Percentiles rank a stretch among this genome's conserved stretches.
phyloP scores from a whole-genome alignment of 768 basidiomycete genomes.

The Agaricus sinodeliciosus region DNA sequence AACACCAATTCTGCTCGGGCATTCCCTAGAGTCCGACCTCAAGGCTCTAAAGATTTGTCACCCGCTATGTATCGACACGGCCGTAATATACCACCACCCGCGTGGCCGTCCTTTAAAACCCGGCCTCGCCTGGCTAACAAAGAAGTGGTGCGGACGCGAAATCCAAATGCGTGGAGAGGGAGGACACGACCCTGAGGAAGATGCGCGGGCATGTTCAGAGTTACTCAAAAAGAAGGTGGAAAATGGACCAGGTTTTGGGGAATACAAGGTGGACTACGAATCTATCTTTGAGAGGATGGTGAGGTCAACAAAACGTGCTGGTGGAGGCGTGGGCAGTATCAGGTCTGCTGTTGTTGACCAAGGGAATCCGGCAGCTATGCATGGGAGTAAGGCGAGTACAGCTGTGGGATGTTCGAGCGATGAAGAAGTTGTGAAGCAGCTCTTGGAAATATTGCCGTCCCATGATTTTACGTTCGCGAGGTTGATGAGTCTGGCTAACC shows the following conservation, averaged over 20 bases:
- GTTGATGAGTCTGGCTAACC: constrained; percentile 73
- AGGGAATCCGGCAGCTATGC: constrained; percentile 79
- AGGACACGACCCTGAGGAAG: constrained; percentile 93
- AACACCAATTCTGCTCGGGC: constrained; percentile 82
- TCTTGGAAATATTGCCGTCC: constrained; percentile 48
- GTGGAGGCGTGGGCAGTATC: constrained; percentile 32
- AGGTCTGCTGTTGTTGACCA: constrained; percentile 75
- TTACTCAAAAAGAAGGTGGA: constrained; percentile 77
- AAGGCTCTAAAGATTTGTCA: constrained; percentile 83
- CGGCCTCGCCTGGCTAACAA: constrained; percentile 93
- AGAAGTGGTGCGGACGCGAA: constrained; percentile 86
- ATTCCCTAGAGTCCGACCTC: constrained; percentile 94
- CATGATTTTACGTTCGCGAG: constrained; percentile 86
- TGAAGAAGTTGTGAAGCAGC: constrained; percentile 64
- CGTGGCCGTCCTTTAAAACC: constrained; percentile 92
- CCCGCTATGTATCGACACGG: constrained; percentile 86
- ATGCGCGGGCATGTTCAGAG: constrained; percentile 84
- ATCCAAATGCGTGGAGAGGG: constrained; percentile 83
- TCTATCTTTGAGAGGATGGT: constrained; percentile 83
- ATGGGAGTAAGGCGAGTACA: constrained; percentile 78
- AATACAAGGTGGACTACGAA: constrained; percentile 80
- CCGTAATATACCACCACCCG: constrained; percentile 85
- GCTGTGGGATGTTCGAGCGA: constrained; percentile 71
- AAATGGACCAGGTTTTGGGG: constrained; percentile 75
- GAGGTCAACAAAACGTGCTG: constrained; percentile 34